Conservation (phyloP, 2,329 filamentous ascomycete species). For the Aspergillus fructus region DNA sequence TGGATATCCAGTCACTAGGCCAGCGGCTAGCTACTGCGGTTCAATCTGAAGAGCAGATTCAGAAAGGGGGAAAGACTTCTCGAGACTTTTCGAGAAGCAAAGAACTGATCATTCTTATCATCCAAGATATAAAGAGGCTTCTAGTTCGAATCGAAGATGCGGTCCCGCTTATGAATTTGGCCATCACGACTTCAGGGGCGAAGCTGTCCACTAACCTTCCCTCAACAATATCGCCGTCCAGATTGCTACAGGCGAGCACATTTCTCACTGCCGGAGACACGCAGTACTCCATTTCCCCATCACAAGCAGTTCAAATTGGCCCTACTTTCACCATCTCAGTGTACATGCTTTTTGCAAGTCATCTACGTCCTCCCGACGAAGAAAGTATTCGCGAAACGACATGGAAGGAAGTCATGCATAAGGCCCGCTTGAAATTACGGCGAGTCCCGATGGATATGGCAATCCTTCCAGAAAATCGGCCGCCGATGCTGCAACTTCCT, state of each 20-base stretch:
- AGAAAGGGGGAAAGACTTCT: conserved; percentile 33
- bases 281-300: conserved; percentile 68
- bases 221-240: conserved; percentile 81
- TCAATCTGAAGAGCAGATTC: conserved; percentile 52
- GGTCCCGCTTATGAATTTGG: conserved; percentile 86
- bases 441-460: conserved; percentile 63
- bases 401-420: conserved; percentile 97
- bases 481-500: conserved; percentile 26
- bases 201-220: conserved; percentile 78
- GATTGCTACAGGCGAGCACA: conserved; percentile 87
- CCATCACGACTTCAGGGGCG: conserved; percentile 90
- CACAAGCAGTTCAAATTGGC: conserved; percentile 73
- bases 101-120: conserved; percentile 66
- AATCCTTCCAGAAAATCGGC: conserved; percentile 25
- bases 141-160: conserved; percentile 82
- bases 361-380: conserved; percentile 60
- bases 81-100: conserved; percentile 58
- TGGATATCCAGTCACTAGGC: conserved; percentile 78
- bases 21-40: conserved; percentile 71
- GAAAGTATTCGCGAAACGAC: conserved; percentile 65
- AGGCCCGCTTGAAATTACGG: conserved; percentile 77
- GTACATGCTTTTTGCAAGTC: conserved; percentile 92
- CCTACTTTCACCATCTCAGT: conserved; percentile 82
- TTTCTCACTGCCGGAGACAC: conserved; percentile 84
- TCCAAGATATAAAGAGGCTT: conserved; percentile 71